Percentiles rank a stretch among this genome's conserved stretches.
phyloP scores from a whole-genome alignment of 345 rosid genomes.

The Moringa oleifera region DNA sequence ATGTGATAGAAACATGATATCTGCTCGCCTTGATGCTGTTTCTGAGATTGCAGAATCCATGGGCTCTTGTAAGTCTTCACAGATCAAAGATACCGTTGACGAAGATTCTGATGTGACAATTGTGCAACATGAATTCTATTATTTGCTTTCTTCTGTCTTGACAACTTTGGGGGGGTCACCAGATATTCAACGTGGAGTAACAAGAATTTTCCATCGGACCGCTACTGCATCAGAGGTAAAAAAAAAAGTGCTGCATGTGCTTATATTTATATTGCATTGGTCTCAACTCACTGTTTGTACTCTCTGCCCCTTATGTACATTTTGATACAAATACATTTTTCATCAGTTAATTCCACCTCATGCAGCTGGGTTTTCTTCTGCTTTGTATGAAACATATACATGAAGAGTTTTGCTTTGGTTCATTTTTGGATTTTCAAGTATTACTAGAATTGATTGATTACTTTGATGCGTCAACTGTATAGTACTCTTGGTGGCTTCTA shows the following conservation, averaged over 20 bases:
- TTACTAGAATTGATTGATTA: neutral
- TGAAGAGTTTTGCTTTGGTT: too few species aligned
- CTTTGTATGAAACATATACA: too few species aligned
- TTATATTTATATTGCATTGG: neutral
- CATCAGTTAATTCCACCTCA: too few species aligned
- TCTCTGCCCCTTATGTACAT: neutral
- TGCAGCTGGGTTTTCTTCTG: neutral
- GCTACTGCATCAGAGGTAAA: constrained; percentile 83
- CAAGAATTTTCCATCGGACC: constrained; percentile 90
- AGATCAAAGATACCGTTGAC: constrained; percentile 28
- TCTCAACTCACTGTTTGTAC: neutral
- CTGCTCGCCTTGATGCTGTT: constrained; percentile 96
- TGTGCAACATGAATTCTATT: constrained; percentile 40
- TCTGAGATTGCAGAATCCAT: constrained; percentile 84
- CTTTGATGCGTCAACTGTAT: neutral
- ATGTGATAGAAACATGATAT: constrained; percentile 72
- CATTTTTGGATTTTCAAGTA: neutral
- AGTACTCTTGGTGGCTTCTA: neutral
- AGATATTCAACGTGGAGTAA: constrained; percentile 94
- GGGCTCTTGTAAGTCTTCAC: constrained; percentile 52
- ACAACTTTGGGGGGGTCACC: constrained; percentile 67
- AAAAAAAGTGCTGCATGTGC: constrained; percentile 6
- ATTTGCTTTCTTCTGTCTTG: constrained; percentile 64
- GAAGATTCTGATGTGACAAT: constrained; percentile 34
- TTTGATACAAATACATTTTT: too few species aligned